Conservation (phyloP, 371 early-diverging fungal genomes). For the Syncephalastrum sp. region DNA sequence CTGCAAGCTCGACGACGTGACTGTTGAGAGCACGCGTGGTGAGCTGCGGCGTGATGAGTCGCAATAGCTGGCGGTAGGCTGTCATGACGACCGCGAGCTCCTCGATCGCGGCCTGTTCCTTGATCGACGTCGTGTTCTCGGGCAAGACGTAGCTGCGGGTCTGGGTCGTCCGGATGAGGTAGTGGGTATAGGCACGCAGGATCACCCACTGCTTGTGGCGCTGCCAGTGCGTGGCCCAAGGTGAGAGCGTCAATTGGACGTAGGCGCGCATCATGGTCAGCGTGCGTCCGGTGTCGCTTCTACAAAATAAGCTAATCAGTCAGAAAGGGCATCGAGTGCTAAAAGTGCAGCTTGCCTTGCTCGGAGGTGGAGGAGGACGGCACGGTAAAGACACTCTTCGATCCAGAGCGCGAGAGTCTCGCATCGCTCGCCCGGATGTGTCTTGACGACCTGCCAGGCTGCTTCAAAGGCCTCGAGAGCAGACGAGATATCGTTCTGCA, state of each 20-base stretch:
- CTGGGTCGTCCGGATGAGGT: constrained; percentile 13
- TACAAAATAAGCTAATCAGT: not conserved
- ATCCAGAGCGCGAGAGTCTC: constrained; percentile 63
- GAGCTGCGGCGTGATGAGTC: too few species aligned
- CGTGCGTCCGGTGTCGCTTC: constrained; percentile 16
- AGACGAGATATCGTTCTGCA: constrained; percentile 36
- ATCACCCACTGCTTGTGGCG: constrained; percentile 47
- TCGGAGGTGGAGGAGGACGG: constrained; percentile 33
- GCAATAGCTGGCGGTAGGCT: too few species aligned
- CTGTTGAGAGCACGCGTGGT: not conserved
- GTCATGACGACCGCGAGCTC: too few species aligned
- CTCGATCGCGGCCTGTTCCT: too few species aligned
- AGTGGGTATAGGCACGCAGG: constrained; percentile 43
- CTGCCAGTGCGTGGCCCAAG: constrained; percentile 50
- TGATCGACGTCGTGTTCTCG: too few species aligned
- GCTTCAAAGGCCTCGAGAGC: constrained; percentile 57
- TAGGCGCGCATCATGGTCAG: constrained; percentile 35
- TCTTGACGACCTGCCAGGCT: constrained; percentile 42
- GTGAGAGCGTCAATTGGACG: constrained; percentile 16
- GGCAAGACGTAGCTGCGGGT: too few species aligned
- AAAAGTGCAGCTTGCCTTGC: too few species aligned
- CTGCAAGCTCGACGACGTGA: constrained; percentile 16
- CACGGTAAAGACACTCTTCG: constrained; percentile 69
- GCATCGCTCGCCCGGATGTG: constrained; percentile 45
- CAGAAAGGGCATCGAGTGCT: constrained; percentile 48